Percentiles rank a stretch among this genome's conserved stretches.
Evolutionary conservation across 495 filamentous ascomycete species (phyloP).

Genomic region (Cryomyces antarcticus): DNA sequence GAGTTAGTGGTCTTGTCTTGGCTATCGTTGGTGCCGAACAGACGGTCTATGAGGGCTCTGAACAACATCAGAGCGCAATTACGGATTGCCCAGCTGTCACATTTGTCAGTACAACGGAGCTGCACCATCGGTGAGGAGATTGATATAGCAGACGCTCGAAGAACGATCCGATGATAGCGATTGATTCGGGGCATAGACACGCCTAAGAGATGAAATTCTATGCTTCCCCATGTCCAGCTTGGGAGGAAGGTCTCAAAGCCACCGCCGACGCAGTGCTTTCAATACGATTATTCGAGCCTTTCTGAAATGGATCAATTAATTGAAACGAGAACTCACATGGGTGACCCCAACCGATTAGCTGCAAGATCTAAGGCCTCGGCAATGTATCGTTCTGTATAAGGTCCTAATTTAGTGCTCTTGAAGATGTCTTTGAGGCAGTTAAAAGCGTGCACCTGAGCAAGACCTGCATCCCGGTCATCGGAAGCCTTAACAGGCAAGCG

Average conservation of each 20-base stretch:
- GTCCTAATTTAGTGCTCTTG: conserved; percentile 48
- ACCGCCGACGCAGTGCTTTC: no score
- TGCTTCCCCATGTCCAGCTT: not conserved
- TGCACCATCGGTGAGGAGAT: not conserved
- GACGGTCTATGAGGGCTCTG: conserved; percentile 54
- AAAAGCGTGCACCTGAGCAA: conserved; percentile 84
- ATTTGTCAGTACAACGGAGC: not conserved
- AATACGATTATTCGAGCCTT: no score
- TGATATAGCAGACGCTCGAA: no score
- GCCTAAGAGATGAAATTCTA: not conserved
- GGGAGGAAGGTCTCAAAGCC: no score
- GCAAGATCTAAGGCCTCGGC: conserved; percentile 55
- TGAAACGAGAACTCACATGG: conserved; percentile 25
- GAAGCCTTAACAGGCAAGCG: conserved; percentile 25
- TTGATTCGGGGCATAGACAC: not conserved
- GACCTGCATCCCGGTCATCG: conserved; percentile 27
- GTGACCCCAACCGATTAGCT: conserved; percentile 44
- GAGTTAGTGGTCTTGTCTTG: conserved; percentile 17
- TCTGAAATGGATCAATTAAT: no score
- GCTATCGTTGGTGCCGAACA: conserved; percentile 46
- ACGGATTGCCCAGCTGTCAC: conserved; percentile 63
- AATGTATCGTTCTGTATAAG: conserved; percentile 42
- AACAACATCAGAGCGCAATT: conserved; percentile 86
- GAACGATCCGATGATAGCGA: no score
- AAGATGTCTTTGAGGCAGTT: conserved; percentile 84